Evolutionary conservation across 495 filamentous ascomycete species (phyloP), one percentile per base, ranked within the genome.

Genomic region (Trichoderma reesei): DNA sequence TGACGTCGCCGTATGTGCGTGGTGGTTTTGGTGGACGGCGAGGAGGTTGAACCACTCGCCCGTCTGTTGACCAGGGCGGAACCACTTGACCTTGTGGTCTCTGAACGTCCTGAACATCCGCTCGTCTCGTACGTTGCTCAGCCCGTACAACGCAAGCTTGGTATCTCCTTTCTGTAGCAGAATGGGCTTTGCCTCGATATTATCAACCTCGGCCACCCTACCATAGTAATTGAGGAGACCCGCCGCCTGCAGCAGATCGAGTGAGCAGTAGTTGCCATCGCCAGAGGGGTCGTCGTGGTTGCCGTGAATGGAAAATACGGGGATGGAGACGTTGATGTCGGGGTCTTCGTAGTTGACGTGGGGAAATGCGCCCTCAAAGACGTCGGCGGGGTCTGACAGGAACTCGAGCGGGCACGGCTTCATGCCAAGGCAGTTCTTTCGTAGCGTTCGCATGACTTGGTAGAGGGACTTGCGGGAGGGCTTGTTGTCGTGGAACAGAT

Each of bases 281-380:
- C 95, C 94, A 51, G 90, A 91, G 1, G 94, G 94, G 73, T 99
- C 94, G 70, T 99, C 94, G 76, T 99, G 94, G 72, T 99, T 99
- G 37, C 94, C 94, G 70, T 99, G 94, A 60, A 99, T 99, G 1
- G 92, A 96, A 71, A 99, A 99, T 41, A 99, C 91, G 0, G 94
- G 94, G 56, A 97, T 96, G 13, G 92, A 91, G 66, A 99, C 86
- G 68, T 99, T 99, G 70, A 99, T 96, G 71, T 99, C 92, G 31
- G 92, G 85, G 68, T 99, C 94, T 71, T 97, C 90, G 70, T 98
- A 99, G 73, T 99, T 99, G 71, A 96, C 93, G 73, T 96, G 88
- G 48, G 90, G 87, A 70, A 95, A 91, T 0, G 90, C 86, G 0
- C 86, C 85, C 62, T 89, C 86, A 71, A 98, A 96, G 64, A 88